Evolutionary conservation across 2,329 filamentous ascomycete species (phyloP).

Genomic region (Fusarium sp.): DNA sequence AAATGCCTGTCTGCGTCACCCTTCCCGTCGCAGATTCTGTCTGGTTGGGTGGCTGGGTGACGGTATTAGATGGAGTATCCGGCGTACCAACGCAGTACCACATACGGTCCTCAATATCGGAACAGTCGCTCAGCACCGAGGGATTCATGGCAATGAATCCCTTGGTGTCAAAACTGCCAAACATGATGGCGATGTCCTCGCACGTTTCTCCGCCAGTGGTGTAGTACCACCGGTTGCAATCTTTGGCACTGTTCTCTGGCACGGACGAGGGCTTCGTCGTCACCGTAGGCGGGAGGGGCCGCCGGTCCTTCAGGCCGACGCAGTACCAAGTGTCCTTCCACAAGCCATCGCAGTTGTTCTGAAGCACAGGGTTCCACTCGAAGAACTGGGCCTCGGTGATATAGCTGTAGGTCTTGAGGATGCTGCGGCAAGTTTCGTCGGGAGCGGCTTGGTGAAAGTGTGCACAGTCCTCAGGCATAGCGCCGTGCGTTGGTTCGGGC

Average conservation of each 20-base stretch:
- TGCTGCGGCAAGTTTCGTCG: not conserved
- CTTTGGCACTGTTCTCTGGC: not conserved
- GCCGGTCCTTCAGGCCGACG: not conserved
- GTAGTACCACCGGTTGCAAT: conserved; percentile 5
- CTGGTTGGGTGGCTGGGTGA: too few species aligned
- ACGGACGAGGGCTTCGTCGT: not conserved
- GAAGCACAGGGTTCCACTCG: not conserved
- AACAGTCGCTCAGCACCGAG: not conserved
- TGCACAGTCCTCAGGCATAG: not conserved
- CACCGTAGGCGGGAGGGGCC: not conserved
- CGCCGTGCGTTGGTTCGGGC: not conserved
- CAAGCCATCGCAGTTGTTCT: not conserved
- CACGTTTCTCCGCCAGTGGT: not conserved
- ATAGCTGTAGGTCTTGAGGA: not conserved
- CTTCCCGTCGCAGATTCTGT: not conserved
- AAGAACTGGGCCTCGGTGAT: not conserved
- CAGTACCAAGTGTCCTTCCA: conserved; percentile 11
- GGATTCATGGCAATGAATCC: not conserved
- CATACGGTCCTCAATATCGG: not conserved
- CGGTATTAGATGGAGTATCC: not conserved
- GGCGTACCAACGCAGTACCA: not conserved
- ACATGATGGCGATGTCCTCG: not conserved
- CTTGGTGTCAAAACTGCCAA: not conserved
- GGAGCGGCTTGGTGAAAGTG: not conserved
- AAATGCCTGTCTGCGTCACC: not conserved